Conservation (phyloP, 495 filamentous ascomycete genomes). For the Lepidopterella palustris region DNA sequence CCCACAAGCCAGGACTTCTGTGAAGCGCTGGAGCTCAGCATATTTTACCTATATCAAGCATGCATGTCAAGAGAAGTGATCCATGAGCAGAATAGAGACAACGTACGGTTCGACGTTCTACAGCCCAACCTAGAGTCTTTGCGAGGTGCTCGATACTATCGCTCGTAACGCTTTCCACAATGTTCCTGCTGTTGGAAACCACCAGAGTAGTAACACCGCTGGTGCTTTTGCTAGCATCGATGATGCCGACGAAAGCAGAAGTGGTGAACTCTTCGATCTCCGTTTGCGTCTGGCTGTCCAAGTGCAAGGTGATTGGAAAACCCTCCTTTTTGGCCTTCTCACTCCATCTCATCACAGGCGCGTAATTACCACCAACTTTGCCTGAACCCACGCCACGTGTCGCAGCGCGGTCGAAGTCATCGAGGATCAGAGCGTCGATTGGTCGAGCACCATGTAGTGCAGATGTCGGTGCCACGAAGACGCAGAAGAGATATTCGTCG, state of each 20-base stretch:
- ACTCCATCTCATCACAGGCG: conserved; percentile 44
- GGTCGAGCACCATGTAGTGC: conserved; percentile 39
- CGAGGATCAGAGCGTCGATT: conserved; percentile 41
- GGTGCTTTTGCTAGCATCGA: conserved; percentile 25
- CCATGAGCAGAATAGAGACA: too few relatives aligned
- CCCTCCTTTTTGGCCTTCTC: conserved; percentile 40
- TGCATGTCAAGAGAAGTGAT: too few relatives aligned
- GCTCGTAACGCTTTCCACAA: conserved; percentile 34
- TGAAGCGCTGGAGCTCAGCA: not conserved
- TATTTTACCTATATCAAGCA: too few relatives aligned
- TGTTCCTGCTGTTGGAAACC: conserved; percentile 37
- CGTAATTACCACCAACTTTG: conserved; percentile 57
- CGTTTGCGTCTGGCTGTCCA: conserved; percentile 41
- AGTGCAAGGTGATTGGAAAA: conserved; percentile 44
- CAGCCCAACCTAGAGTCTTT: conserved; percentile 31
- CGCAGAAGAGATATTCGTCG: conserved; percentile 38
- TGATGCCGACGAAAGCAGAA: conserved; percentile 43
- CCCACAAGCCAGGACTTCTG: not conserved
- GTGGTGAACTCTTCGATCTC: conserved; percentile 46
- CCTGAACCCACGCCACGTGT: conserved; percentile 49
- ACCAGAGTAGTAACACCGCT: conserved; percentile 29
- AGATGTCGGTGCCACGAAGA: conserved; percentile 39
- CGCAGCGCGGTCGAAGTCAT: conserved; percentile 54
- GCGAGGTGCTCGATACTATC: conserved; percentile 31
- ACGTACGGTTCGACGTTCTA: conserved; percentile 33